Conservation (phyloP, 306 rosid species). For the Psophocarpus tetragonolobus region DNA sequence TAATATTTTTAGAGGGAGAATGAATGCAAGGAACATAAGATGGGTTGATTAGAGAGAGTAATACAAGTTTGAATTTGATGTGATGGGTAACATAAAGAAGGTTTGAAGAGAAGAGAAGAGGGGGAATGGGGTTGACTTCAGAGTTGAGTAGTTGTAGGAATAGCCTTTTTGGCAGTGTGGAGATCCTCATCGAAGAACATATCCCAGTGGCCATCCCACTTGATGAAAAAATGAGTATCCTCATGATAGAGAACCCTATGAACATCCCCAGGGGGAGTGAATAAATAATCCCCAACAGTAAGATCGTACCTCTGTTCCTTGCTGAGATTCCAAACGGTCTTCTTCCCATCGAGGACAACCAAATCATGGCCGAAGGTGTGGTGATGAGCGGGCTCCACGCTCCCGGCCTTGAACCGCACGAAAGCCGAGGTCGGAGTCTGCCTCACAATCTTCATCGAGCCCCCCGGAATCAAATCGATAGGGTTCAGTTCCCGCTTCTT, state of each 20-base stretch:
- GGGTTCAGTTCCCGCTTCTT: conserved; percentile 65
- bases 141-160: no score
- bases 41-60: no score
- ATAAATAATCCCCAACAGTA: conserved; percentile 69
- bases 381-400: conserved; percentile 92
- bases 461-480: conserved; percentile 78
- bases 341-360: conserved; percentile 76
- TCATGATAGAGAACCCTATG: conserved; percentile 77
- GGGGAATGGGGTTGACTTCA: no score
- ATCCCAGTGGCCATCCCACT: conserved; percentile 96
- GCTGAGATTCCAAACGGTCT: conserved; percentile 85
- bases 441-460: conserved; percentile 79
- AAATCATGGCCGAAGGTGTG: conserved; percentile 89
- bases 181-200: conserved; percentile 88
- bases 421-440: conserved; percentile 84
- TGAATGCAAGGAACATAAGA: no score
- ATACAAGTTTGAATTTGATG: no score
- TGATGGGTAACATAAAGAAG: no score
- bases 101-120: no score
- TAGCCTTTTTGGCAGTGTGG: conserved; percentile 47
- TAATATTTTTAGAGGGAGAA: no score
- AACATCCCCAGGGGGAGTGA: conserved; percentile 79
- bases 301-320: conserved; percentile 71
- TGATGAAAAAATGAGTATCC: conserved; percentile 83
- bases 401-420: conserved; percentile 78